Base-by-base conservation (phyloP, 148 eudicot genomes). In the Simmondsia chinensis region DNA sequence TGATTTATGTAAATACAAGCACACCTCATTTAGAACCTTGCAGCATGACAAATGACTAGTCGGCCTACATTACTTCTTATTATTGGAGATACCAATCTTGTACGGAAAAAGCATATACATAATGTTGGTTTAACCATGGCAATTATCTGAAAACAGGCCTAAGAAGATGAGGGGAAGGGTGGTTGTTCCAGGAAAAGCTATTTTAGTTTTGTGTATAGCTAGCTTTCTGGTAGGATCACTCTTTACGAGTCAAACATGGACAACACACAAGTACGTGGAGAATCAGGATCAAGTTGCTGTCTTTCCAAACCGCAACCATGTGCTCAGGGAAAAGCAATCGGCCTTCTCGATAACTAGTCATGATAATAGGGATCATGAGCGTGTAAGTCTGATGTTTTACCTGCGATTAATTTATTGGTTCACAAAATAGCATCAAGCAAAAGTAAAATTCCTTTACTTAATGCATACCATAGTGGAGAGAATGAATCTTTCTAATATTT, bases 161-260 rank as follows among this genome's bases (percentile, higher is more conserved):
- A 66, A 64, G 58, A 77, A 70, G 64, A 86, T 77, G 87, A 57
- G 87, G 28, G 83, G 66, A 35, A 81, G 68, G 55, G 29, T 59
- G 55, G 29, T 59, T 31, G 62, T 82, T 48, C 62, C 83, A 0
- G 75, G 62, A 22, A 86, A 76, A 45, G 62, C 73, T 26, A 66
- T 82, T 4, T 31, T 82, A 3, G 43, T 71, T 20, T 69, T 86
- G 7, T 86, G 93, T 65, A 39, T 79, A 14, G 82, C 77, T 3
- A 75, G 93, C 56, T 82, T 86, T 62, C 70, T 86, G 2, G 83
- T 71, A 18, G 96, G 96, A 23, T 62, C 87, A 20, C 70, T 86
- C 33, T 64, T 86, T 11, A 73, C 82, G 0, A 73, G 66, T 48
- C 73, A 52, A 42, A 71, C 54, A 7, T 62, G 76, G 65, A 43